phyloP scores from a whole-genome alignment of 2,329 filamentous ascomycete species.

The Fusarium drepaniforme region DNA sequence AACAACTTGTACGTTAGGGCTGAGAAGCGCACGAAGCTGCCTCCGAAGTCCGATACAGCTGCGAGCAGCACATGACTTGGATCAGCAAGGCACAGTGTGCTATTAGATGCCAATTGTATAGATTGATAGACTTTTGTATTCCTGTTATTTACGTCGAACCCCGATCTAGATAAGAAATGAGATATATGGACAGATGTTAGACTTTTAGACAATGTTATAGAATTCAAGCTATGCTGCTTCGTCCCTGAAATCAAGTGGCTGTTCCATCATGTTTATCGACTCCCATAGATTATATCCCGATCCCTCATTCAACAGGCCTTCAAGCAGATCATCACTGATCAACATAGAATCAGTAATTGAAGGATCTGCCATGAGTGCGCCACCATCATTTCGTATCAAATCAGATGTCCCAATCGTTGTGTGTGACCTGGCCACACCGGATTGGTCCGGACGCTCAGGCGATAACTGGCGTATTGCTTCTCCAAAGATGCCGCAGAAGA shows the following conservation, averaged over 20 bases:
- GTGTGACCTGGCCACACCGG: background rate
- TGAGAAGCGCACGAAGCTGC: conserved; percentile 62
- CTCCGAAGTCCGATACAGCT: conserved; percentile 32
- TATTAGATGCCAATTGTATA: background rate
- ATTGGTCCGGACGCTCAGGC: fast-evolving
- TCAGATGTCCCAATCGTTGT: background rate
- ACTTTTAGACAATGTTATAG: background rate
- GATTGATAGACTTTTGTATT: background rate
- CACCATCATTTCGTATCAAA: background rate
- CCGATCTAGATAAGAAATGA: background rate
- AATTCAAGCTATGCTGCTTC: background rate
- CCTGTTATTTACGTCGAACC: background rate
- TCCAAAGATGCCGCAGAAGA: background rate
- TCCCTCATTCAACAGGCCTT: background rate
- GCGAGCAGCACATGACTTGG: background rate
- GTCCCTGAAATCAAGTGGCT: background rate
- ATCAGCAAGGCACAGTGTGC: background rate
- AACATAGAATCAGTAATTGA: background rate
- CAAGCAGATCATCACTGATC: background rate
- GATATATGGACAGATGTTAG: background rate
- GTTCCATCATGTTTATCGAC: background rate
- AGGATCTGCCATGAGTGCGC: background rate
- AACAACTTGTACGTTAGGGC: conserved; percentile 66
- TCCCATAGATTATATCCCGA: background rate
- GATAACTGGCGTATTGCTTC: background rate